Evolutionary conservation across 345 rosid species (phyloP), one percentile per base, ranked within the genome.

Genomic region (Gossypium mustelinum): DNA sequence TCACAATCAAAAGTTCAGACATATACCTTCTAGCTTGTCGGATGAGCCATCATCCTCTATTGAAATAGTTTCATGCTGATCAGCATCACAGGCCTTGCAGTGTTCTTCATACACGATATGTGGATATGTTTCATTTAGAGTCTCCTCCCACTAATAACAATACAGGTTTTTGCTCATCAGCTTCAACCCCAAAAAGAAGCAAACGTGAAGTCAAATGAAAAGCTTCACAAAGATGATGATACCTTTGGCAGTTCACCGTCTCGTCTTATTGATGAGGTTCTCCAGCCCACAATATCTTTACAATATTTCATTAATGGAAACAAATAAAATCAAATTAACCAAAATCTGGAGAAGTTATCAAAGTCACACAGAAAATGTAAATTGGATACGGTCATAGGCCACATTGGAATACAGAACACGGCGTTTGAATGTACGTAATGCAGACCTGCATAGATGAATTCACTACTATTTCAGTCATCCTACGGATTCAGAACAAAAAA

Each of bases 221-320:
- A 68, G 39, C 22, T 77, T 73, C 54, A 70, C 48, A 18, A 2
- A 11, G 27, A 55, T 24, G 14, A 62, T 11, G 41, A 76, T 80
- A 90, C 98, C 97, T 91, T 95, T 3, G 98, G 99, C 70, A 95
- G 85, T 76, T 93, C 97, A 75, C 76, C 82, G 64, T 82, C 80
- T 75, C 92, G 91, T 83, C 99, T 86, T 75, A 95, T 91, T 27
- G 97, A 95, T 47, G 99, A 89, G 7, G 99, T 95, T 85, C 93
- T 93, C 99, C 97, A 95, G 44, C 99, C 99, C 70, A 95, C 99
- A 22, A 93, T 86, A 85, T 91, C 99, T 95, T 69, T 68, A 77
- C 57, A 50, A 64, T 11, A 78, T 79, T 52, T 57, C 48, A 70
- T 91, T 24, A 91, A 76, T 81, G 88, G 82, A 85, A 86, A 79